Evolutionary conservation across 441 rosid genomes (phyloP).

Genomic region (Pelargonium myrrhifolium): DNA sequence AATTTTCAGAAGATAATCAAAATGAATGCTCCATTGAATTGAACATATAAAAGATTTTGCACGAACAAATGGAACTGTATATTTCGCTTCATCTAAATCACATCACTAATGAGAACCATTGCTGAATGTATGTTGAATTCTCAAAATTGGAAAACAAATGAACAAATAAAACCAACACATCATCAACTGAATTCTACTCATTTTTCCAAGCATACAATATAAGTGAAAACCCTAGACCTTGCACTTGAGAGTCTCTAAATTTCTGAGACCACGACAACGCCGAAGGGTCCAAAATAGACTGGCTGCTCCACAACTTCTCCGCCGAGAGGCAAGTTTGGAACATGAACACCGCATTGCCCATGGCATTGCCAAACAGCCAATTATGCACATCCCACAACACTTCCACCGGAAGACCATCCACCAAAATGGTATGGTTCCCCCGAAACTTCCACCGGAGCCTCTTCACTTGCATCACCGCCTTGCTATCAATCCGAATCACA

Average conservation of each 20-base stretch:
- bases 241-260: slow-evolving; percentile 42
- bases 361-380: slow-evolving; percentile 71
- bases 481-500: slow-evolving; percentile 64
- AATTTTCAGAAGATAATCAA: no score
- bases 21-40: neutral
- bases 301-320: slow-evolving; percentile 37
- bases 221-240: slow-evolving; percentile 69
- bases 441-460: slow-evolving; percentile 87
- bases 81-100: slow-evolving; percentile 21
- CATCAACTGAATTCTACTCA: slow-evolving; percentile 31
- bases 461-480: slow-evolving; percentile 67
- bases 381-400: slow-evolving; percentile 90
- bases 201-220: slow-evolving; percentile 75
- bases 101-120: slow-evolving; percentile 20
- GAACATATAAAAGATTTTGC: neutral
- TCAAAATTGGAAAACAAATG: slow-evolving; percentile 8
- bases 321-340: slow-evolving; percentile 61
- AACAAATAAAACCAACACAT: slow-evolving; percentile 14
- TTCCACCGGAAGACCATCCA: slow-evolving; percentile 78
- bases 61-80: slow-evolving; percentile 20
- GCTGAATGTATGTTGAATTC: slow-evolving; percentile 20
- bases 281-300: slow-evolving; percentile 36
- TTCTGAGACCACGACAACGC: slow-evolving; percentile 44
- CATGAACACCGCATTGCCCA: slow-evolving; percentile 80
- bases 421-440: slow-evolving; percentile 69